phyloP scores from a whole-genome alignment of 768 basidiomycete genomes.

The Pulveroboletus ravenelii region DNA sequence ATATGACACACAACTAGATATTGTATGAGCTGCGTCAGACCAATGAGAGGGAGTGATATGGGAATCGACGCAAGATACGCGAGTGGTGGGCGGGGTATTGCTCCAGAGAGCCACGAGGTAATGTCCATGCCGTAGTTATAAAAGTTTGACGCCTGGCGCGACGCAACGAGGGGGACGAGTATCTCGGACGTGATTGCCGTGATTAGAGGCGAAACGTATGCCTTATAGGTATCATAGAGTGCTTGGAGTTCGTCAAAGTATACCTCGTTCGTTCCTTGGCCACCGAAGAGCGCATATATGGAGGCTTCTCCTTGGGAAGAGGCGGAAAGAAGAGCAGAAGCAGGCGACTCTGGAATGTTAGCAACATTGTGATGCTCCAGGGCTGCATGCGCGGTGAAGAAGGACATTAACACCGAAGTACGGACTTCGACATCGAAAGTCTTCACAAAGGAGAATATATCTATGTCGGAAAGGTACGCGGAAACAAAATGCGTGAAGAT shows the following conservation, averaged over 20 bases:
- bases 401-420: conserved; percentile 70
- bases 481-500: conserved; percentile 75
- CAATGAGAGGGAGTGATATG: conserved; percentile 92
- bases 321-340: conserved; percentile 67
- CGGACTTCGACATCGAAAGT: conserved; percentile 71
- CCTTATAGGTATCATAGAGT: conserved; percentile 87
- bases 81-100: conserved; percentile 64
- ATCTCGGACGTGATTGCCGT: conserved; percentile 56
- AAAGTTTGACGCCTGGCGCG: conserved; percentile 51
- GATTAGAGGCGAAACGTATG: conserved; percentile 77
- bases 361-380: conserved; percentile 54
- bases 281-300: conserved; percentile 92
- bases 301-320: conserved; percentile 59
- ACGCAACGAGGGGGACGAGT: conserved; percentile 65
- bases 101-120: conserved; percentile 76
- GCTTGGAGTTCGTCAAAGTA: conserved; percentile 95
- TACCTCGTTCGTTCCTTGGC: conserved; percentile 96
- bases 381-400: conserved; percentile 70
- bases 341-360: conserved; percentile 53
- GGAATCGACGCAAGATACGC: conserved; percentile 91
- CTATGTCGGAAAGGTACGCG: conserved; percentile 63
- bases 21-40: conserved; percentile 91
- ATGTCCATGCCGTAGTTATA: conserved; percentile 83
- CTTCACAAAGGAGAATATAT: conserved; percentile 80
- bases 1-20: conserved; percentile 81